Evolutionary conservation across 257 asterid species (phyloP), one percentile per base, ranked within the genome.

Genomic region (Orobanche coerulescens): DNA sequence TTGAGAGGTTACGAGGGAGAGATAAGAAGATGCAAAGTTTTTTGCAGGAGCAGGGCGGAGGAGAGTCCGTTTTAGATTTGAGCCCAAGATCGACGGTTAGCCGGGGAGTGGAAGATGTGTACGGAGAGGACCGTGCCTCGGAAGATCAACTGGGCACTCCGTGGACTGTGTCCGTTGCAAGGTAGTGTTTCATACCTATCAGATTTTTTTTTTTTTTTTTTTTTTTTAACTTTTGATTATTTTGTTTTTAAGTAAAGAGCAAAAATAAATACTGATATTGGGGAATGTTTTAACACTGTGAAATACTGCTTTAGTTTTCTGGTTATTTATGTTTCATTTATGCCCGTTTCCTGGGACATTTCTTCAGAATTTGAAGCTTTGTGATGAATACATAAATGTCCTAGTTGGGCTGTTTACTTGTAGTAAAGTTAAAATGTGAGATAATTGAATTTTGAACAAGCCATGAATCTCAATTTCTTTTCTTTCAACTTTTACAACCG

Each of bases 61-160:
- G 93, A n/a, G 95, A 90, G 55, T 51, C 64, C 24, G 92, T 89
- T 75, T 62, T 88, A 75, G 93, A 87, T 66, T 12, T 87, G 83
- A 81, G 88, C 65, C 95, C 94, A 1, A 74, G 88, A 71, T 71
- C 81, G 40, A 81, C 92, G 26, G 89, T 83, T 0, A 93, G 78
- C 0, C 95, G 95, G 12, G 97, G 97, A 51, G 97, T 90, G 1
- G 93, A 81, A 46, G 95, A 90, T 40, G 85, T 81, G 42, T 90
- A 90, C 81, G 88, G 95, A 23, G 95, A 90, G 64, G 97, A 90
- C 77, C 81, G 83, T 40, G 96, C 97, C 64, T 80, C 81, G 1
- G 94, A 90, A 68, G 95, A 87, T 58, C 91, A 84, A 37, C 87
- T 87, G 19, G 76, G 83, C 52, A 90, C 96, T 19, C 96, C 96